Base-by-base conservation (phyloP, 2,329 filamentous ascomycete genomes). In the Penicillium sp. region DNA sequence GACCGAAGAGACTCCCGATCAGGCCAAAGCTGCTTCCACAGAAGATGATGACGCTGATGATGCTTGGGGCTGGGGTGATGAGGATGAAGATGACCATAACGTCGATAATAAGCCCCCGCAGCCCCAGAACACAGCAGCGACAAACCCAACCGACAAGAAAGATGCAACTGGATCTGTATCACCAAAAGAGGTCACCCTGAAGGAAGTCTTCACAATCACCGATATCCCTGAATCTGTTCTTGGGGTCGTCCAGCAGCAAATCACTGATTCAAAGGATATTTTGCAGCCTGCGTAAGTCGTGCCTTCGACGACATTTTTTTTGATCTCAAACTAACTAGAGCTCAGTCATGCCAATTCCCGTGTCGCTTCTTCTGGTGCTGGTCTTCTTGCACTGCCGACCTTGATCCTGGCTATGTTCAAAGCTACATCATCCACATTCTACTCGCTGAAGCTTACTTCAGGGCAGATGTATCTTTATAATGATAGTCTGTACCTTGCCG, bases 51-150 rank as follows among this genome's bases (percentile, higher is more conserved):
- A 74, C 50, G 69, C 64, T 8, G 78, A 77, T 14, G 89, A 90
- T 58, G 89, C 90, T 26, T 95, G 91, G 89, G 91, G 89, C 3
- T 96, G 91, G 90, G 89, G 85, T 22, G 91, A 91, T 36, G 88
- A 88, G 7, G 74, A 77, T 17, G 67, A 75, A 47, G 69, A 59
- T 61, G 71, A 31, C n/a, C 40, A 49, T 61, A 75, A 63, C 55
- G 73, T 46, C 49, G 62, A 67, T 33, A 48, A 52, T 19, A 17
- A 48, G 11, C 38, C 55, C 49, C 45, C 46, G n/a, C 61, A 66
- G 43, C 48, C 59, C 22, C 57, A 66, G 38, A 51, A 66, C 31
- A 41, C 65, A 7, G 17, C 60, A 35, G 37, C 37, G 26, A 16
- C 58, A 6, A 61, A 64, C 26, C 64, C 73, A 57, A 51, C 60